A percentile compares a stretch with the other conserved stretches of the same genome.
Conservation (phyloP, 2,329 filamentous ascomycete genomes). For the Penicillium sclerotigenum region DNA sequence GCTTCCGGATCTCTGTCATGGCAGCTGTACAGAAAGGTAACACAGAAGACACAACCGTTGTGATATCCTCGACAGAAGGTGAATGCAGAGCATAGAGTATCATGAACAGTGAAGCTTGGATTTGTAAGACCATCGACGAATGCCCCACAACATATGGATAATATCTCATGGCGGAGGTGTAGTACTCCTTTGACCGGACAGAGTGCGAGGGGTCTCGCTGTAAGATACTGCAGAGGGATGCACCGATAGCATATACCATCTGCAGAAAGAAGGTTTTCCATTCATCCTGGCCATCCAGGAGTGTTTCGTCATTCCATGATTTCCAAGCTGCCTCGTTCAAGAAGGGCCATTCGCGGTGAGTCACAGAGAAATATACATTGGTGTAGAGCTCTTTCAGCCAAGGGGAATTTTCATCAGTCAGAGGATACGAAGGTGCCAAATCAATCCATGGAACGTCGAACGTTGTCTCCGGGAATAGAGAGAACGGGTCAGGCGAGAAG, state of each 20-base stretch:
- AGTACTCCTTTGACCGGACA: slow-evolving; percentile 22
- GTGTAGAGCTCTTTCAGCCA: slow-evolving; percentile 27
- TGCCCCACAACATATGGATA: slow-evolving; percentile 28
- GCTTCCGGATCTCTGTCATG: slow-evolving; percentile 25
- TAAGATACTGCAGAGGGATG: slow-evolving; percentile 24
- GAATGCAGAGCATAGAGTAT: slow-evolving; percentile 29
- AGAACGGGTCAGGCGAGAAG: slow-evolving; percentile 10
- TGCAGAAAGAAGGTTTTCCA: slow-evolving; percentile 27
- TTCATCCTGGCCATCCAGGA: slow-evolving; percentile 13
- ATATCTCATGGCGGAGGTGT: slow-evolving; percentile 24
- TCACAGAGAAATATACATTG: slow-evolving; percentile 27
- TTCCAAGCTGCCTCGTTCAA: slow-evolving; percentile 24
- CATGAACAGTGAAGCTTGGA: slow-evolving; percentile 29
- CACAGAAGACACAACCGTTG: slow-evolving; percentile 25
- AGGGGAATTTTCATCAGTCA: slow-evolving; percentile 10
- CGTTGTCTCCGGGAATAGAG: slow-evolving; percentile 8
- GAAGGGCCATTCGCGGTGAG: slow-evolving; percentile 29
- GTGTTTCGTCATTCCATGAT: slow-evolving; percentile 21
- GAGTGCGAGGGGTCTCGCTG: slow-evolving; percentile 23
- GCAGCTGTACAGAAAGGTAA: slow-evolving; percentile 29
- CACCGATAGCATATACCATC: slow-evolving; percentile 30
- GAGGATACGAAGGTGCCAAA: slow-evolving; percentile 6
- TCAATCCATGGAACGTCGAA: slow-evolving; percentile 19
- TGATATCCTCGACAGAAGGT: slow-evolving; percentile 27
- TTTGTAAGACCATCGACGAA: slow-evolving; percentile 26